Conservation (phyloP, 176 grass and related monocot species). For the Juncus effusus region DNA sequence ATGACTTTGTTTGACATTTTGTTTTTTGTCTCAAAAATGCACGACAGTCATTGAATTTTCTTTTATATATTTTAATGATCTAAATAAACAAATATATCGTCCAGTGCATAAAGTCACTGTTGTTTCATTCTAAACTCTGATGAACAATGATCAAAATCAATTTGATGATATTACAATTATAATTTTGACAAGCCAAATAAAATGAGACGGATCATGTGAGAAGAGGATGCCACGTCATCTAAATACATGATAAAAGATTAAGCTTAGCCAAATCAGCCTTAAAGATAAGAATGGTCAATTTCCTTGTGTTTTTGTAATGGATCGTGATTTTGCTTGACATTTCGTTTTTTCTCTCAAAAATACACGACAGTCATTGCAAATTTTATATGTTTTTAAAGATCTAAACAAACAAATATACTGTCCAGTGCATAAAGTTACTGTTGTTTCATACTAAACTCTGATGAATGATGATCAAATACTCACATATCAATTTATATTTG, state of each 20-base stretch:
- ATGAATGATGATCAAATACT: too few species aligned
- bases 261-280: slow-evolving; percentile 8
- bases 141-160: too few species aligned
- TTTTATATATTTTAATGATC: too few species aligned
- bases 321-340: slow-evolving; percentile 25
- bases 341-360: slow-evolving; percentile 13
- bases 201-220: slow-evolving; percentile 14
- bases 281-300: slow-evolving; percentile 21
- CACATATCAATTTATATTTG: too few species aligned
- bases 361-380: slow-evolving; percentile 1
- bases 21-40: slow-evolving; percentile 15
- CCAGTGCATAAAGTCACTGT: too few species aligned
- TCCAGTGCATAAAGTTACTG: too few species aligned
- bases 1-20: slow-evolving; percentile 20
- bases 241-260: neutral
- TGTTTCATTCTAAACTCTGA: too few species aligned
- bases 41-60: slow-evolving; percentile 7
- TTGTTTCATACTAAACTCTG: too few species aligned
- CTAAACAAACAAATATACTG: too few species aligned
- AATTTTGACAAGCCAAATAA: neutral
- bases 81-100: too few species aligned
- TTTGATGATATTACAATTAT: too few species aligned
- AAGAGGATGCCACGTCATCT: neutral
- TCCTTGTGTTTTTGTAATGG: slow-evolving; percentile 11
- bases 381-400: too few species aligned